phyloP scores from a whole-genome alignment of 139 green algal species.

The Coelastrella sp. region DNA sequence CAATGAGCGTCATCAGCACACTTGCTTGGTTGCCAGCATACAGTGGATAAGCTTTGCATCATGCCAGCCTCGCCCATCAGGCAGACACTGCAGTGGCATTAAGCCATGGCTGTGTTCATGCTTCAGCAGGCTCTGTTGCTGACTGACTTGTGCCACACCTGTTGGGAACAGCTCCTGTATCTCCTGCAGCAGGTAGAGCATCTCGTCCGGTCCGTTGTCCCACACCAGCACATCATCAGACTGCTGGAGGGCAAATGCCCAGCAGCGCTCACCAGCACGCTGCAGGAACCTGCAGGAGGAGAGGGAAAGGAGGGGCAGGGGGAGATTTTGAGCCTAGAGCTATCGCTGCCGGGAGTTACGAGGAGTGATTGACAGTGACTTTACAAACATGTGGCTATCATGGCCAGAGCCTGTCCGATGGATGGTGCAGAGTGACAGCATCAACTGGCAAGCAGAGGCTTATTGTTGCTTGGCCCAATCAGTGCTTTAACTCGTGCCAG shows the following conservation, averaged over 20 bases:
- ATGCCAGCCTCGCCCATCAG: no score
- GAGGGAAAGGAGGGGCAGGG: background rate
- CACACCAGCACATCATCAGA: background rate
- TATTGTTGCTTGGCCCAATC: no score
- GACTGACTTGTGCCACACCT: background rate
- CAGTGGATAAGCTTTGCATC: background rate
- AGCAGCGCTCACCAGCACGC: background rate
- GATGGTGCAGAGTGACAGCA: no score
- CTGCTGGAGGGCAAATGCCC: background rate
- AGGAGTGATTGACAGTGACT: no score
- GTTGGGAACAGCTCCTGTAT: background rate
- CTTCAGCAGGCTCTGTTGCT: no score
- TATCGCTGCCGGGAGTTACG: no score
- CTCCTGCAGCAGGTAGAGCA: background rate
- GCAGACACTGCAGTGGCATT: background rate
- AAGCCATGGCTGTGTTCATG: background rate
- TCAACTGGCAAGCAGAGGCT: no score
- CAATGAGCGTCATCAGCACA: no score
- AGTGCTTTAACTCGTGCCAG: no score
- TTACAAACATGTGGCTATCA: no score
- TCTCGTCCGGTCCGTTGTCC: background rate
- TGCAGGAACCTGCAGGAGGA: background rate
- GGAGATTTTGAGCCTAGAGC: no score
- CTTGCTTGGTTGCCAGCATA: background rate
- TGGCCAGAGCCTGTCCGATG: no score